Evolutionary conservation across 306 rosid species (phyloP), one percentile per base, ranked within the genome.

Genomic region (Parietaria judaica): DNA sequence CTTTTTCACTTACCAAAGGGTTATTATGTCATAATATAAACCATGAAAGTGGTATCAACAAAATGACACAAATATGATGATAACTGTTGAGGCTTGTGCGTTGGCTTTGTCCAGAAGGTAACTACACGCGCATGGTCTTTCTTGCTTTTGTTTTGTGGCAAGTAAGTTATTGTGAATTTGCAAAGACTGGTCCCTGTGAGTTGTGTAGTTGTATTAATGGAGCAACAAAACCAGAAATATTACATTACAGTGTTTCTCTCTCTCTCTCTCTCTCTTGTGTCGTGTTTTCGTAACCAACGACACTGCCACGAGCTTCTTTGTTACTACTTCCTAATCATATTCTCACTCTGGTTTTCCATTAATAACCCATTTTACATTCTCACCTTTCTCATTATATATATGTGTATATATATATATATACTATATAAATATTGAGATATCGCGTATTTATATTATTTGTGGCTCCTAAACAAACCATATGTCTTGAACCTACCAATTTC

Each of bases 1-100:
- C 97, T 81, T 87, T 87, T 78, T 50, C 96, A 76, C 34, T 56
- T 65, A 68, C 82, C 91, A 83, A 23, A 23, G 31, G 31, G 31
- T 23, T 23, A 23, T 23, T 23, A 23, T 23, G 31, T 23, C 31
- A 23, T 23, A n/a, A n/a, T n/a, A n/a, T n/a, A 23, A 23, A 23
- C 31, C 31, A 23, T 23, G 31, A 23, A 23, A n/a, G n/a, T n/a
- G n/a, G n/a, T n/a, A n/a, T n/a, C n/a, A n/a, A n/a, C n/a, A n/a
- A n/a, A n/a, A n/a, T n/a, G n/a, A n/a, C n/a, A n/a, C n/a, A n/a
- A n/a, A n/a, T n/a, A 4, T 39, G 7, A 39, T 39, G 44, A 7
- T 39, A 39, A 3, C 6, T 8, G 7, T 41, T 3, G 45, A 41
- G 9, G 45, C 45, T 41, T 41, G 45, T 41, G 9, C 3, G 9